Evolutionary conservation across 1,139 yeast species (phyloP).

Genomic region (Casaregolazyma lundiana): DNA sequence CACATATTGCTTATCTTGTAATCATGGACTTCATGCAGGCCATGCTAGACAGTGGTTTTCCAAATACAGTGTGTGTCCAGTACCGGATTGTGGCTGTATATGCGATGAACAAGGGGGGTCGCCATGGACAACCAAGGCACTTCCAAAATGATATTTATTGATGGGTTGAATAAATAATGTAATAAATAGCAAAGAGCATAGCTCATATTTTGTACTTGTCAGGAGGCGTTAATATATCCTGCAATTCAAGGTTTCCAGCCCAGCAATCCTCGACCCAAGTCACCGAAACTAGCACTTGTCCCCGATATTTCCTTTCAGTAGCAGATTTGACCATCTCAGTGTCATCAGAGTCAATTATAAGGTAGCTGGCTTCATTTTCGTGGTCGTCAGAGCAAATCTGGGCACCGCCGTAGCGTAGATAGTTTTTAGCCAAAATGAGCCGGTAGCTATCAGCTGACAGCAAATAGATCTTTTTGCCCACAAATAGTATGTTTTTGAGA

Average conservation of each 20-base stretch:
- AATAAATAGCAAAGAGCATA: not conserved
- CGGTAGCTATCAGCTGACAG: not conserved
- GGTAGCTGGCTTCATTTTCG: not conserved
- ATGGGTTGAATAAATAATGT: not conserved
- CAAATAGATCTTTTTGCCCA: not conserved
- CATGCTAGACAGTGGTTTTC: slow-evolving; percentile 97
- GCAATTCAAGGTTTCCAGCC: not conserved
- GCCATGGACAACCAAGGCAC: not conserved
- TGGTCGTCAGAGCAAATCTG: not conserved
- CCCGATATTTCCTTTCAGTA: slow-evolving; percentile 1
- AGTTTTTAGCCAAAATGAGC: not conserved
- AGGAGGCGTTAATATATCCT: slow-evolving; percentile 5
- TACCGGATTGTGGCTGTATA: slow-evolving; percentile 83
- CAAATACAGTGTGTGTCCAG: slow-evolving; percentile 84
- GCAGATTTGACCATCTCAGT: slow-evolving; percentile 5
- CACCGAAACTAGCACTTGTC: not conserved
- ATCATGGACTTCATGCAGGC: slow-evolving; percentile 90
- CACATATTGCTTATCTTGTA: slow-evolving; percentile 84
- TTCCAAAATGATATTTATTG: not conserved
- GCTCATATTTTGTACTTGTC: not conserved
- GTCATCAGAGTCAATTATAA: not conserved
- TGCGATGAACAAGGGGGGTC: slow-evolving; percentile 44
- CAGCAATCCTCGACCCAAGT: slow-evolving; percentile 7
- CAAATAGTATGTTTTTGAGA: not conserved
- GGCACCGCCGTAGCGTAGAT: slow-evolving; percentile 6